Base-by-base conservation (phyloP, 495 filamentous ascomycete genomes). In the Neohortaea acidophila region DNA sequence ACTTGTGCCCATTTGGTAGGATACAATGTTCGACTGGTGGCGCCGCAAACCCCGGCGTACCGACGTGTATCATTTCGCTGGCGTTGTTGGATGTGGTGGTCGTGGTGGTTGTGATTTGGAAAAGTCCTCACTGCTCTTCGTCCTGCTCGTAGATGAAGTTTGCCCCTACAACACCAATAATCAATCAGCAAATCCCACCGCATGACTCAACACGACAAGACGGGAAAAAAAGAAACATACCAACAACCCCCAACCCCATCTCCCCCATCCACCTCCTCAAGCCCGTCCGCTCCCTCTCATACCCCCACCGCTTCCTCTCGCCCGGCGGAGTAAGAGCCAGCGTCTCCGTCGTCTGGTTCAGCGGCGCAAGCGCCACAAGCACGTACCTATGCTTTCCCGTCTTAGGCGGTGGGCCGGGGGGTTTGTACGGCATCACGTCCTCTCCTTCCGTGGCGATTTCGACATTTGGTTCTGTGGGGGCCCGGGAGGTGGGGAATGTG, bases 361-460 rank as follows among this genome's bases (percentile, higher is more conserved):
- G 36, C 12, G 56, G 51, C 43, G 61, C 60, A 31, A 79, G 59
- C 8, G 71, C 59, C 28, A 79, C 44, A 37, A 81, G 73, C 10
- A 81, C 75, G 47, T 82, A 82, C 38, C 77, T 59, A 30, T 82
- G 78, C 51, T 72, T 72, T 1, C 73, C 73, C 0, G 77, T 81
- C 58, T 70, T 68, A 23, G 64, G 54, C 2, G 77, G 78, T 14
- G 77, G 77, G 1, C 61, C 61, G 0, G 77, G 77, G 7, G 73
- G 64, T 49, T 71, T 67, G 44, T 76, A 79, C 18, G 59, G 45
- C 43, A 78, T 58, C 4, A 77, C 39, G 23, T 73, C 65, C 8
- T 3, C 6, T 22, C 10, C 17, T 8, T 20, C 35, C 0, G 19
- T 5, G 7, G 6, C 36, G 36, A 32, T 19, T 12, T 19, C 32